A percentile compares a stretch with the other conserved stretches of the same genome.
These are phyloP conservation scores for Bassia scoparia DNA, from an alignment of 148 eudicot genomes.

Conservation along the genomic window DNA sequence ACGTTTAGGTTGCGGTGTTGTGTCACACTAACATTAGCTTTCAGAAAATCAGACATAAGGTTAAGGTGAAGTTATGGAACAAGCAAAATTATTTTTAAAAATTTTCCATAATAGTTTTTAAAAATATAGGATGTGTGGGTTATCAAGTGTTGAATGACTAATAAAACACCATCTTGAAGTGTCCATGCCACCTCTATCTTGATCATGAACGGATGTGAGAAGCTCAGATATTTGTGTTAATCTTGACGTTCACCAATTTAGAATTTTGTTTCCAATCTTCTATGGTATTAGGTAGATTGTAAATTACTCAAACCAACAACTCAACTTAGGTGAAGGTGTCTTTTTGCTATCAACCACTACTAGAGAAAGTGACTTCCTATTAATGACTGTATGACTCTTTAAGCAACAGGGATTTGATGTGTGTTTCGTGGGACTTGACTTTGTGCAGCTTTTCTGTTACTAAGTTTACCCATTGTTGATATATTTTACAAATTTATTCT, in stretches of 20 bases:
- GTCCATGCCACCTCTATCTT: neutral
- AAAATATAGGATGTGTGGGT: neutral
- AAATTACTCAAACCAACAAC: neutral
- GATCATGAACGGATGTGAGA: neutral
- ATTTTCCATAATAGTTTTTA: neutral
- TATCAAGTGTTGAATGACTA: no score
- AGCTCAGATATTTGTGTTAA: neutral
- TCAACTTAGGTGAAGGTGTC: neutral
- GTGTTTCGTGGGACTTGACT: constrained; percentile 6
- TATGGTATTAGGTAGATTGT: neutral
- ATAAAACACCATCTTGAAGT: neutral
- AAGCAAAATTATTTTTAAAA: neutral
- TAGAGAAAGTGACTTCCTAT: neutral
- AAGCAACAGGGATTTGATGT: neutral
- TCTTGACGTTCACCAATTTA: neutral
- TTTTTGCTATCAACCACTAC: neutral
- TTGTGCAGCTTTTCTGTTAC: neutral
- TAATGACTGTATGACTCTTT: neutral
- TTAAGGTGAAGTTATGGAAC: neutral
- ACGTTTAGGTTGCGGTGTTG: neutral
- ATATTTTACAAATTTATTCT: no score
- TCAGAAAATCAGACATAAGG: neutral
- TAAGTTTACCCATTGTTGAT: neutral
- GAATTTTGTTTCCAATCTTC: neutral
- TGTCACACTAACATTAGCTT: neutral